These are phyloP conservation scores for Cucurbita ficifolia DNA, from an alignment of 306 rosid species.

Conservation along the genomic window DNA sequence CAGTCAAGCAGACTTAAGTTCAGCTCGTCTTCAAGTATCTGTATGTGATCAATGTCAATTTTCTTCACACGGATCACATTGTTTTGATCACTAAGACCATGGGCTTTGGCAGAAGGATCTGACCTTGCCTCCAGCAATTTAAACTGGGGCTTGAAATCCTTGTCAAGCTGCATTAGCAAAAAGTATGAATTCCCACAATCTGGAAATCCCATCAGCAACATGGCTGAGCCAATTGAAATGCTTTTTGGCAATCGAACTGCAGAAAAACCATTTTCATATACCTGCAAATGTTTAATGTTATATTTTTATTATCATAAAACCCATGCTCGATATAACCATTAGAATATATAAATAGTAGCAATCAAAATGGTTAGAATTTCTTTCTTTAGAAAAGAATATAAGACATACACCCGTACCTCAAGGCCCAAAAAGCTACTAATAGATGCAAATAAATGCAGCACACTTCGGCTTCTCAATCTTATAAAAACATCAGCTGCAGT, in stretches of 20 bases:
- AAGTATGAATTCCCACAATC: constrained; percentile 78
- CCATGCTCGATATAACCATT: constrained; percentile 7
- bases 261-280: constrained; percentile 61
- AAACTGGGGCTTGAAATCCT: constrained; percentile 77
- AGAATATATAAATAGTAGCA: background rate
- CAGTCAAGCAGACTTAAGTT: constrained; percentile 65
- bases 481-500: constrained; percentile 74
- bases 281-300: constrained; percentile 32
- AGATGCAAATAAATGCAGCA: constrained; percentile 85
- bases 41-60: constrained; percentile 71
- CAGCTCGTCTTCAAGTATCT: constrained; percentile 82
- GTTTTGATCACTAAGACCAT: constrained; percentile 37
- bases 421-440: constrained; percentile 83
- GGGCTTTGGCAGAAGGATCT: constrained; percentile 46
- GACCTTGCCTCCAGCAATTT: constrained; percentile 74
- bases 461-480: constrained; percentile 80
- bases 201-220: constrained; percentile 87
- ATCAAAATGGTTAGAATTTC: constrained; percentile 9
- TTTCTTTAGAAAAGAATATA: background rate
- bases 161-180: constrained; percentile 83
- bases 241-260: constrained; percentile 63
- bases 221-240: constrained; percentile 50
- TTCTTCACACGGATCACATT: constrained; percentile 54
- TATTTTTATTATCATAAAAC: background rate
- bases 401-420: constrained; percentile 40